Evolutionary conservation across 345 rosid genomes (phyloP).

Genomic region (Citrus maxima): DNA sequence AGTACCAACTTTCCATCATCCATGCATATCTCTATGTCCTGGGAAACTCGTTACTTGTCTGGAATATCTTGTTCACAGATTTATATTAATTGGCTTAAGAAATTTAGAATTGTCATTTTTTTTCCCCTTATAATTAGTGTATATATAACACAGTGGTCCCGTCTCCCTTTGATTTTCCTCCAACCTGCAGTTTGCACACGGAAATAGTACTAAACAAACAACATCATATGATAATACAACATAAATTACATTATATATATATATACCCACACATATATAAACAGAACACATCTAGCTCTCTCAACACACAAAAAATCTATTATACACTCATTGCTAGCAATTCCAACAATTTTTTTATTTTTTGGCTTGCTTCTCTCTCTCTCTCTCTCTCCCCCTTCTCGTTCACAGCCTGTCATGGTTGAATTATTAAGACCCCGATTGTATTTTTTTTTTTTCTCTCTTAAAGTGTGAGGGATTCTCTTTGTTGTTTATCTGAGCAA

Average conservation of each 20-base stretch:
- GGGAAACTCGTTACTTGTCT: slow-evolving; percentile 25
- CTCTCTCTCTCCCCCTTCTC: slow-evolving; percentile 31
- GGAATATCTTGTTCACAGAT: slow-evolving; percentile 43
- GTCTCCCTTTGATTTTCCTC: slow-evolving; percentile 16
- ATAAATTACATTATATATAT: slow-evolving; percentile 5
- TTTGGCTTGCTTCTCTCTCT: slow-evolving; percentile 28
- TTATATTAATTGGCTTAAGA: slow-evolving; percentile 16
- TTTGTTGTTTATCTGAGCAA: slow-evolving; percentile 45
- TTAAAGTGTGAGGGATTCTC: slow-evolving; percentile 21
- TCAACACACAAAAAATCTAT: slow-evolving; percentile 9
- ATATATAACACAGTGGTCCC: slow-evolving; percentile 13
- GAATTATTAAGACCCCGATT: slow-evolving; percentile 41
- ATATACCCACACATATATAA: not conserved
- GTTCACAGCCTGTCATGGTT: slow-evolving; percentile 84
- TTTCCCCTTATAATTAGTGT: slow-evolving; percentile 1
- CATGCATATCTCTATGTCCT: slow-evolving; percentile 13
- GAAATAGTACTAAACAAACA: slow-evolving; percentile 9
- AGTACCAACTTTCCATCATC: slow-evolving; percentile 22
- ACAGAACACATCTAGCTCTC: slow-evolving; percentile 16
- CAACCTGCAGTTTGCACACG: slow-evolving; percentile 17
- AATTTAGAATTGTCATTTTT: slow-evolving; percentile 17
- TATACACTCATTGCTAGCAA: slow-evolving; percentile 19
- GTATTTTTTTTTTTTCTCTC: slow-evolving; percentile 1
- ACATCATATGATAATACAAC: not conserved
- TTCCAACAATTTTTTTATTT: slow-evolving; percentile 28